These are phyloP conservation scores for Scedosporium dehoogii DNA, from an alignment of 2,329 filamentous ascomycete species.

Conservation along the genomic window DNA sequence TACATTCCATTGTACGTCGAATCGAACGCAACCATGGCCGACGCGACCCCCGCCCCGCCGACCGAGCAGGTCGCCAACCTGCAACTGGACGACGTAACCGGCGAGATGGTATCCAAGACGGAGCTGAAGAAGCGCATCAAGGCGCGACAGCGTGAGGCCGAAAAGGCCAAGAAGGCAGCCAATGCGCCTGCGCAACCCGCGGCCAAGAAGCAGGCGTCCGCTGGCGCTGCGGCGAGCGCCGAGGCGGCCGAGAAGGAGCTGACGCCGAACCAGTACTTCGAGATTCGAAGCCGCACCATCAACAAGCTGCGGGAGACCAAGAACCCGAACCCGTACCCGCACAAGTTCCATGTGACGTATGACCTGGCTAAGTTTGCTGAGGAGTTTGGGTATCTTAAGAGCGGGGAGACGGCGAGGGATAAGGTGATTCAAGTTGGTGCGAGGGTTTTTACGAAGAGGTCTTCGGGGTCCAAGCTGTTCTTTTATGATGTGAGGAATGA, in stretches of 20 bases:
- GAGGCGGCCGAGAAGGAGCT: slow-evolving; percentile 52
- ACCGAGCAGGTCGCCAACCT: slow-evolving; percentile 57
- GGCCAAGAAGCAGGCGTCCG: slow-evolving; percentile 53
- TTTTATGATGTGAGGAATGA: slow-evolving; percentile 76
- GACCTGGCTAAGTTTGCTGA: slow-evolving; percentile 71
- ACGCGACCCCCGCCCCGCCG: slow-evolving; percentile 27
- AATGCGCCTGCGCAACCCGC: slow-evolving; percentile 48
- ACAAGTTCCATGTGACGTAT: slow-evolving; percentile 82
- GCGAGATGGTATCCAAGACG: slow-evolving; percentile 75
- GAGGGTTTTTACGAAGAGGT: slow-evolving; percentile 81
- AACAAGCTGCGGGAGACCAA: slow-evolving; percentile 65
- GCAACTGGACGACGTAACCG: slow-evolving; percentile 84
- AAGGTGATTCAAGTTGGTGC: slow-evolving; percentile 69
- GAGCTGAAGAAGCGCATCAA: slow-evolving; percentile 95
- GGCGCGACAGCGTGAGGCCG: slow-evolving; percentile 74
- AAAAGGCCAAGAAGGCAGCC: slow-evolving; percentile 80
- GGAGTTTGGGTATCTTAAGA: slow-evolving; percentile 73
- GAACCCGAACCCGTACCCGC: slow-evolving; percentile 78
- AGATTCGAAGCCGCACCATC: slow-evolving; percentile 80
- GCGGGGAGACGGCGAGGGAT: slow-evolving; percentile 72
- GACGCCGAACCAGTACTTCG: slow-evolving; percentile 69
- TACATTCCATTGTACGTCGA: not conserved
- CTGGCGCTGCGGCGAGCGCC: slow-evolving; percentile 59
- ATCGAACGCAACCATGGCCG: slow-evolving; percentile 17
- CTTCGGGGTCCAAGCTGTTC: slow-evolving; percentile 72